phyloP scores from a whole-genome alignment of 2,329 filamentous ascomycete genomes.

The Cladosporium sp. region DNA sequence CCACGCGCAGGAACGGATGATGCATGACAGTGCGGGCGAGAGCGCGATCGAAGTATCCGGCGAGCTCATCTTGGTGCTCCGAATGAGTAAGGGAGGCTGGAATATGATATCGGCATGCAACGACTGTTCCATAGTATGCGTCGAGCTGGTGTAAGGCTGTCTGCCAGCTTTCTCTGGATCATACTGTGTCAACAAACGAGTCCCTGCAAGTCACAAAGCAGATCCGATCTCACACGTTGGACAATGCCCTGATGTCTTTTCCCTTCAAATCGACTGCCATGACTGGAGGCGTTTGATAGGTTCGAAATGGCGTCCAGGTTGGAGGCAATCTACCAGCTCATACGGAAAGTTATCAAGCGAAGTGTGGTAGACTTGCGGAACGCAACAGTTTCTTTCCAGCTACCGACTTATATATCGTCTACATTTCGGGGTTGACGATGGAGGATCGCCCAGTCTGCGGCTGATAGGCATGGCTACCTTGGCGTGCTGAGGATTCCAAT shows the following conservation, averaged over 20 bases:
- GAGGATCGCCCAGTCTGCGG: not conserved
- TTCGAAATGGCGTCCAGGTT: no score
- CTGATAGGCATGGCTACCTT: not conserved
- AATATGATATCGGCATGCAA: not conserved
- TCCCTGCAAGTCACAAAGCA: no score
- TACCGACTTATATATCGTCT: no score
- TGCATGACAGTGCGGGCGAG: conserved; percentile 44
- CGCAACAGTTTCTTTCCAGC: not conserved
- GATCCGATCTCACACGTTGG: no score
- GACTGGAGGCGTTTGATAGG: no score
- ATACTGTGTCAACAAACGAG: not conserved
- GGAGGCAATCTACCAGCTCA: no score
- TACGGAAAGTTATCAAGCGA: no score
- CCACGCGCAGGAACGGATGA: not conserved
- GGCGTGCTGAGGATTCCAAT: not conserved
- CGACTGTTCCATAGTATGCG: not conserved
- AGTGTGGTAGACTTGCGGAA: no score
- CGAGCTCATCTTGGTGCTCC: conserved; percentile 49
- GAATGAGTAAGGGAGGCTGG: not conserved
- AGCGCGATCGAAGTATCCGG: conserved; percentile 51
- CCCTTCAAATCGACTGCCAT: no score
- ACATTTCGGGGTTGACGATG: no score
- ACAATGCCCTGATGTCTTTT: no score
- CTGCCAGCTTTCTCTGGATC: not conserved
- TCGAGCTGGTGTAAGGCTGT: not conserved